Base-by-base conservation (phyloP, 139 green algal genomes). In the Closterium sp. region DNA sequence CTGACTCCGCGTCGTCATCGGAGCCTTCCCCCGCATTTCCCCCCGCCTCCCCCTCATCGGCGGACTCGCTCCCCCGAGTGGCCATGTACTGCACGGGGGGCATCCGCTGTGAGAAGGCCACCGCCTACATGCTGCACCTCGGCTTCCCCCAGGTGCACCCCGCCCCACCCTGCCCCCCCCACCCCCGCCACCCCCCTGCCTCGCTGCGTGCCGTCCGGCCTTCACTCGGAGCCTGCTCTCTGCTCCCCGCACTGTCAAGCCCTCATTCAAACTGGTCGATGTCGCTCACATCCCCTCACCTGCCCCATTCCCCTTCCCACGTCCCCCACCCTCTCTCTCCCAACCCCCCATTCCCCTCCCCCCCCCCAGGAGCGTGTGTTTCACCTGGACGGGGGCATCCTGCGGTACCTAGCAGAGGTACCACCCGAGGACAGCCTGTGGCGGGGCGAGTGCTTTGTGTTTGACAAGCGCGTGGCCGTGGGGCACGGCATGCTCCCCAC, bases 11-110 rank as follows among this genome's bases (percentile, higher is more conserved):
- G 27, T 28, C 79, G 9, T 28, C 79, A 22, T 9, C 38, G 7
- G 38, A 50, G 38, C n/a, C n/a, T n/a, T 50, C 38, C 38, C 79
- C 79, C 13, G 27, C 0, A 11, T 87, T 27, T 24, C 9, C 1
- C 10, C 21, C 17, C 21, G 28, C 85, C 24, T 31, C 85, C 13
- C 13, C 85, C 4, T 24, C 85, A 30, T 29, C 85, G 6, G 28
- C 85, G 9, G n/a, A n/a, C n/a, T 32, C n/a, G 19, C n/a, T 31
- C 9, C 84, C 31, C 70, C 2, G 79, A 4, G 85, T 95, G 31
- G 92, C 92, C 27, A 95, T 95, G 93, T 95, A 93, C 89, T 95
- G 93, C 70, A 94, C 92, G 24, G 92, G 92, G 13, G 92, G 92
- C 42, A 94, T 94, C 32, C 89, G 92, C 17, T 95, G 93, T 42